These are phyloP conservation scores for Verticillium isaacii DNA, from an alignment of 2,329 filamentous ascomycete species.

Conservation along the genomic window DNA sequence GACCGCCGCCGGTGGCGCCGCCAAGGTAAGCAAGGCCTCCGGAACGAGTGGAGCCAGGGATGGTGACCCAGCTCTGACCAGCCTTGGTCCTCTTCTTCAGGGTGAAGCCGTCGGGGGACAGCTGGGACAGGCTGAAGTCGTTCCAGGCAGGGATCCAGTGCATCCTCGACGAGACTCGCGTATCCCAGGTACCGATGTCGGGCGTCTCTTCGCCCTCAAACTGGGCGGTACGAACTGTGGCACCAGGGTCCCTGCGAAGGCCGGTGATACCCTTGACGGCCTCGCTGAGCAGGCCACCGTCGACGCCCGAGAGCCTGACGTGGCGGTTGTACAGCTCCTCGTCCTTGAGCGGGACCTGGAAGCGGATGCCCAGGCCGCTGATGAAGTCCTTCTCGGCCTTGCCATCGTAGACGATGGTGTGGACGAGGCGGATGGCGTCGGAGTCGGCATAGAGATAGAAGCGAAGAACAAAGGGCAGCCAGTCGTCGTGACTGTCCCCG, in stretches of 20 bases:
- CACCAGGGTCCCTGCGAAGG: constrained; percentile 48
- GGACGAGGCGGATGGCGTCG: constrained; percentile 47
- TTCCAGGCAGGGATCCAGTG: constrained; percentile 56
- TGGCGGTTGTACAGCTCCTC: constrained; percentile 56
- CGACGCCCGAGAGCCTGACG: constrained; percentile 48
- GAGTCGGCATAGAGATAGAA: constrained; percentile 57
- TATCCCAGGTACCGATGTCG: constrained; percentile 39
- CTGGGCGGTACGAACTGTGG: constrained; percentile 42
- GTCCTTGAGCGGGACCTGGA: constrained; percentile 47
- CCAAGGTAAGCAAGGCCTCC: constrained; percentile 56
- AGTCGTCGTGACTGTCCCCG: constrained; percentile 33
- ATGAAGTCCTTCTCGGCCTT: constrained; percentile 45
- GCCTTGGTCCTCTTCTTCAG: constrained; percentile 55
- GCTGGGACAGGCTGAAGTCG: constrained; percentile 51
- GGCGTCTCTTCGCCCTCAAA: constrained; percentile 40
- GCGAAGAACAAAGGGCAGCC: constrained; percentile 50
- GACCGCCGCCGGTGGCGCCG: constrained; percentile 49
- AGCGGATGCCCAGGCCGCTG: constrained; percentile 47
- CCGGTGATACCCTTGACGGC: constrained; percentile 57
- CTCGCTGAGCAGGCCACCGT: constrained; percentile 52
- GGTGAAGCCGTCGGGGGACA: constrained; percentile 56
- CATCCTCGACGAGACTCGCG: constrained; percentile 37
- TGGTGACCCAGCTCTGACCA: constrained; percentile 53
- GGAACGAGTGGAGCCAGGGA: constrained; percentile 50
- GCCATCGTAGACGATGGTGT: constrained; percentile 52